Evolutionary conservation across 2,329 filamentous ascomycete species (phyloP).

Genomic region (Cladosporium austrohemisphaericum): DNA sequence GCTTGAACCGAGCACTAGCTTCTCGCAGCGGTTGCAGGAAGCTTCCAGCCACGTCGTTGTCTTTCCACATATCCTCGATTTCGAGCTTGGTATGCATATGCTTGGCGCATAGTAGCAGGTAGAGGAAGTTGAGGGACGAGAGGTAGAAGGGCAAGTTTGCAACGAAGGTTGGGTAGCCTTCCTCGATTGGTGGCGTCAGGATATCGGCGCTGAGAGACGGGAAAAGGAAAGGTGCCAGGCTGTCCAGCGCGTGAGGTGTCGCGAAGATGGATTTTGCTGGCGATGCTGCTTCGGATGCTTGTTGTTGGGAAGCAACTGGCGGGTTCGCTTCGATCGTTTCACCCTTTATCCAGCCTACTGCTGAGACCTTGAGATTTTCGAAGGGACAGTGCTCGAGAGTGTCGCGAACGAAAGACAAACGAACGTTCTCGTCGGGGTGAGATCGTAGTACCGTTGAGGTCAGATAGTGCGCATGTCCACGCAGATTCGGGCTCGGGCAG

Average conservation of each 20-base stretch:
- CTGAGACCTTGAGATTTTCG: conserved; percentile 54
- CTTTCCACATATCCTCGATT: conserved; percentile 42
- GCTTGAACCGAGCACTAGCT: conserved; percentile 34
- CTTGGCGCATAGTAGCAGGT: conserved; percentile 50
- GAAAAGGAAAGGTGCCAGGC: conserved; percentile 52
- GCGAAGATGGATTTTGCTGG: conserved; percentile 40
- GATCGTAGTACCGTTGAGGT: conserved; percentile 49
- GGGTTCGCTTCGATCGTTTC: conserved; percentile 51
- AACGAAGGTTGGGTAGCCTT: conserved; percentile 45
- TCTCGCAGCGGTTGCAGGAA: conserved; percentile 44
- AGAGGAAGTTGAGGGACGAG: conserved; percentile 57
- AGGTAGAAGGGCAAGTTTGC: conserved; percentile 54
- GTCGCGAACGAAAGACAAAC: conserved; percentile 53
- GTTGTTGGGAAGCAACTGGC: too few species aligned
- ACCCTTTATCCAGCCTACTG: conserved; percentile 58
- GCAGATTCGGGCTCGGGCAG: conserved; percentile 44
- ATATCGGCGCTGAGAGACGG: conserved; percentile 45
- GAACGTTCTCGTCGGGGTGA: conserved; percentile 50
- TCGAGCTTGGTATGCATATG: conserved; percentile 46
- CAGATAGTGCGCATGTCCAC: conserved; percentile 48
- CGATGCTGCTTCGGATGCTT: neutral
- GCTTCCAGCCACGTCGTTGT: conserved; percentile 38
- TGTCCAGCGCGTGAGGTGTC: conserved; percentile 45
- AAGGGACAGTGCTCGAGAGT: conserved; percentile 54
- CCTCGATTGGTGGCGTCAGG: conserved; percentile 35